phyloP scores from a whole-genome alignment of 192 early-diverging fungal genomes.

The Coemansia sp. region DNA sequence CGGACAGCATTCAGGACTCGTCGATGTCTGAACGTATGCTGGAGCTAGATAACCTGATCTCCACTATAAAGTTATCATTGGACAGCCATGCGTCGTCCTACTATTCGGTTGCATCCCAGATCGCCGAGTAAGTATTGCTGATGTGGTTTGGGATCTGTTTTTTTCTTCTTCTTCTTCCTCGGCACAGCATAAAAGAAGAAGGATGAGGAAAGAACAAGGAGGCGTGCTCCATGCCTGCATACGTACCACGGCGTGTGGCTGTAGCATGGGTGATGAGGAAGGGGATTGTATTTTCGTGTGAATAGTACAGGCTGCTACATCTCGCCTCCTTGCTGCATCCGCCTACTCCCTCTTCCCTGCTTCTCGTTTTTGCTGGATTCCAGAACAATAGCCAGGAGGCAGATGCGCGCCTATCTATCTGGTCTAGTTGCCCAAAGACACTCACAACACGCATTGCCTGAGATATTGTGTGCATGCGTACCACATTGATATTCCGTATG shows the following conservation, averaged over 20 bases:
- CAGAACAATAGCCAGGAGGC: background rate
- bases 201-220: background rate
- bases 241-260: background rate
- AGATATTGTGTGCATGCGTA: background rate
- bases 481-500: background rate
- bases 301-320: background rate
- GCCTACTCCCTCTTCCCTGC: no score
- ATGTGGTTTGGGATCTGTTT: background rate
- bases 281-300: background rate
- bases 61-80: conserved; percentile 45
- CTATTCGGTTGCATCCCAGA: conserved; percentile 55
- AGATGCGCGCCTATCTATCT: no score
- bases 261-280: background rate
- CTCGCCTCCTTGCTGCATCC: no score
- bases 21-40: conserved; percentile 37
- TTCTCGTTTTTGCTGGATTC: background rate
- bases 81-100: conserved; percentile 52
- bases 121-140: conserved; percentile 45
- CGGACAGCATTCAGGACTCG: conserved; percentile 7
- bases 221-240: background rate
- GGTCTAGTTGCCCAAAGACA: background rate
- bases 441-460: background rate
- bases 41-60: conserved; percentile 40
- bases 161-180: background rate
- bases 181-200: background rate